Percentiles rank a stretch among this genome's conserved stretches.
Conservation (phyloP, 805 yeast genomes). For the Spathaspora boniae region DNA sequence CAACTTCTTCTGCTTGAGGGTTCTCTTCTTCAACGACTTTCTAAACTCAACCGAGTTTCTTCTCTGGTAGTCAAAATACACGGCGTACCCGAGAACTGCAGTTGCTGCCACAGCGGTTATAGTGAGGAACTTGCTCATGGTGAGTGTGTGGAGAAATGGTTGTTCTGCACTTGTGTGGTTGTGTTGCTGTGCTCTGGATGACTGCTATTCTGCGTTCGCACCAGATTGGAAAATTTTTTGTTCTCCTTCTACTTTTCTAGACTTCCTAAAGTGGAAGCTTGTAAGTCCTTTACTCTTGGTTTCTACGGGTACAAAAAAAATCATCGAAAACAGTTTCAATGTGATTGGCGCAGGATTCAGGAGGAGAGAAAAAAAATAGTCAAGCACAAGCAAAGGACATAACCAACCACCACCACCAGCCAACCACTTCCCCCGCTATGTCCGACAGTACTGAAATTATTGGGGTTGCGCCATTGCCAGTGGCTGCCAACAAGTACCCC, state of each 20-base stretch:
- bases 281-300: no score
- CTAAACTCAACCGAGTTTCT: constrained; percentile 82
- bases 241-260: constrained; percentile 3
- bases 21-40: constrained; percentile 61
- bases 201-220: no score
- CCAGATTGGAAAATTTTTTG: no score
- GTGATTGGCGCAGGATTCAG: constrained; percentile 7
- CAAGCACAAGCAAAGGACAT: background rate
- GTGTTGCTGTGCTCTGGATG: no score
- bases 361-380: constrained; percentile 3
- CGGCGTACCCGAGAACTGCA: constrained; percentile 68
- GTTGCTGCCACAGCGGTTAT: constrained; percentile 46
- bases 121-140: constrained; percentile 16
- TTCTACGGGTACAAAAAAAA: no score
- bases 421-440: constrained; percentile 13
- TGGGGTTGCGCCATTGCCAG: constrained; percentile 20
- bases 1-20: constrained; percentile 54
- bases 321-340: constrained; percentile 3
- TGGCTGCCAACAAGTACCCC: constrained; percentile 39
- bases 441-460: constrained; percentile 13
- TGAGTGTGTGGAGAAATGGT: no score
- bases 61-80: constrained; percentile 90
- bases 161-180: no score
- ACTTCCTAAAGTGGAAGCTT: constrained; percentile 5
- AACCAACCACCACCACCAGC: constrained; percentile 4